A percentile compares a stretch with the other conserved stretches of the same genome.
phyloP scores from a whole-genome alignment of 1,284 basidiomycete genomes.

The Polyporus tsugae region DNA sequence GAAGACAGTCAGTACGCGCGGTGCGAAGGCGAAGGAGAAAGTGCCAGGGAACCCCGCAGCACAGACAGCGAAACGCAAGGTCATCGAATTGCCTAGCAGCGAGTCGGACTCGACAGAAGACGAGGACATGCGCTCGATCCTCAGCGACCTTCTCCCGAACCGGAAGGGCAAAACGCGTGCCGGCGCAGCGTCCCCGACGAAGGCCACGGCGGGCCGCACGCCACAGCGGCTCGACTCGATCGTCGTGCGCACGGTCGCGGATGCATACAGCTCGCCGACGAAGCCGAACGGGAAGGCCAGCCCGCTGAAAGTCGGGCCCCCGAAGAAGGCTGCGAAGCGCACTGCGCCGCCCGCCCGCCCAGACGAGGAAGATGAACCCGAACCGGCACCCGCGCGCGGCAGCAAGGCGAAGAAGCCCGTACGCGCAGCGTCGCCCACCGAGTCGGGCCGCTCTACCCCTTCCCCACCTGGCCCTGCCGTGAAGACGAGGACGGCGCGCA shows the following conservation, averaged over 20 bases:
- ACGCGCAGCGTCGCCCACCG: constrained; percentile 19
- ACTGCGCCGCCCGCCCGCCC: not conserved
- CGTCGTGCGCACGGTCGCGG: constrained; percentile 32
- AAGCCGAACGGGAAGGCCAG: constrained; percentile 22
- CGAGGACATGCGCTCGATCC: constrained; percentile 25
- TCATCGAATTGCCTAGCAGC: constrained; percentile 15
- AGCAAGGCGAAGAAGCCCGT: constrained; percentile 17
- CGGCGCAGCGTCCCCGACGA: constrained; percentile 6
- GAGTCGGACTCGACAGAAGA: constrained; percentile 24
- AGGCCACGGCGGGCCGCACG: constrained; percentile 7
- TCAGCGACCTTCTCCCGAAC: constrained; percentile 25
- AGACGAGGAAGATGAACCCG: constrained; percentile 7
- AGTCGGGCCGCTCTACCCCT: constrained; percentile 6
- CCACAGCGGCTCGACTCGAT: constrained; percentile 31
- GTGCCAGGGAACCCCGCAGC: constrained; percentile 8
- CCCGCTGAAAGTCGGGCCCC: constrained; percentile 16
- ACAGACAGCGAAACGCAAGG: constrained; percentile 17
- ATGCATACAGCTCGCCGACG: constrained; percentile 27
- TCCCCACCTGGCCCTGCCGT: constrained; percentile 18
- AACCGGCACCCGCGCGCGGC: not conserved
- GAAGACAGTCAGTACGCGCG: constrained; percentile 16
- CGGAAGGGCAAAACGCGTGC: constrained; percentile 18
- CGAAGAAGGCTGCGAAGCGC: constrained; percentile 18
- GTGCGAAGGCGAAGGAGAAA: constrained; percentile 13
- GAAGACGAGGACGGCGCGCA: constrained; percentile 12